Percentiles rank a stretch among this genome's conserved stretches.
These are phyloP conservation scores for Eucalyptus decipiens DNA, from an alignment of 345 rosid genomes.

Conservation along the genomic window DNA sequence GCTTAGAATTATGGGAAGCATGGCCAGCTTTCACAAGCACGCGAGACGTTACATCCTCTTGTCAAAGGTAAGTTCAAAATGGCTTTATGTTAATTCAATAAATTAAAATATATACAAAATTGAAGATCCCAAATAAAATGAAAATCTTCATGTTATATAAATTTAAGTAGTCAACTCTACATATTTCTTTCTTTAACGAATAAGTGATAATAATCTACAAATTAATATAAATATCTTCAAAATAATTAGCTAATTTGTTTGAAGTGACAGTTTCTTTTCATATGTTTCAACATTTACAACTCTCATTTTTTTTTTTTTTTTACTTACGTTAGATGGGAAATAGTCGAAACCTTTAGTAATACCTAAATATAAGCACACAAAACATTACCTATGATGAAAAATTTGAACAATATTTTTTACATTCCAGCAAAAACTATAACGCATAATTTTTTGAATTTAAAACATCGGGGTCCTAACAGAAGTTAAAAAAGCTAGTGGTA, in stretches of 20 bases:
- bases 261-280: not conserved
- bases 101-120: not conserved
- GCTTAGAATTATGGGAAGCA: not conserved
- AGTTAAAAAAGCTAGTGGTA: no score
- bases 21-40: constrained; percentile 13
- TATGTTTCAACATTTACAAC: not conserved
- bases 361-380: not conserved
- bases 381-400: not conserved
- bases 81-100: not conserved
- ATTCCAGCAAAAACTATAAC: no score
- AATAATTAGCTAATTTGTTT: not conserved
- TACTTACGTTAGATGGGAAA: not conserved
- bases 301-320: not conserved
- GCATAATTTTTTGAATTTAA: no score
- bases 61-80: constrained; percentile 5
- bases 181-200: not conserved
- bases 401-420: not conserved
- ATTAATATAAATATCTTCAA: not conserved
- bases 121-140: not conserved
- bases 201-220: not conserved
- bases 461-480: no score
- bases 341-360: not conserved
- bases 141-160: not conserved
- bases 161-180: not conserved
- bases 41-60: constrained; percentile 7